A percentile compares a stretch with the other conserved stretches of the same genome.
phyloP scores from a whole-genome alignment of 2,329 filamentous ascomycete genomes.

The Aspergillus brasiliensis region DNA sequence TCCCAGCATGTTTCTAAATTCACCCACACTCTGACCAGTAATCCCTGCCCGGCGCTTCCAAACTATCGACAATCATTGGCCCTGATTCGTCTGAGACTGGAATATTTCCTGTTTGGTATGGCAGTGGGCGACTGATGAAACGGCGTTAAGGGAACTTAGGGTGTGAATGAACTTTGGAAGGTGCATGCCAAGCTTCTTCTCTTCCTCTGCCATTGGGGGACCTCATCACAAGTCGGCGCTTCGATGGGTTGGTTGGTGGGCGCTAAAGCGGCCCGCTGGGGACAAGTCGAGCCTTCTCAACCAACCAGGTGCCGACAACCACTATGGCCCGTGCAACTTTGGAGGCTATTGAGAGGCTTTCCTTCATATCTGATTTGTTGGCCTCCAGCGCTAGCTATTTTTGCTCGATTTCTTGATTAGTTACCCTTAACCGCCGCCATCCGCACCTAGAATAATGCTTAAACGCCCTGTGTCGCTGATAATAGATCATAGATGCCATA shows the following conservation, averaged over 20 bases:
- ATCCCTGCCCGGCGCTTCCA: background rate
- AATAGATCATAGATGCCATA: background rate
- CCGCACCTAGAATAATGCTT: background rate
- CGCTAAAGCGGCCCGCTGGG: background rate
- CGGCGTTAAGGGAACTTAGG: slow-evolving; percentile 1
- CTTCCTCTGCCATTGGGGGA: slow-evolving; percentile 7
- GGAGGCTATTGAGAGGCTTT: background rate
- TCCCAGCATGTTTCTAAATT: background rate
- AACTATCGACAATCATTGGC: slow-evolving; percentile 12
- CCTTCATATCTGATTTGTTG: background rate
- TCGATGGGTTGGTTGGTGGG: slow-evolving; percentile 10
- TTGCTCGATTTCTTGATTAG: slow-evolving; percentile 17
- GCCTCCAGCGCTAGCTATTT: background rate
- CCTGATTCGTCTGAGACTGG: background rate
- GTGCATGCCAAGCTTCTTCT: slow-evolving; percentile 29
- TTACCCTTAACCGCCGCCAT: slow-evolving; percentile 20
- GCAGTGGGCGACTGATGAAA: slow-evolving; percentile 20
- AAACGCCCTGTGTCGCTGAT: background rate
- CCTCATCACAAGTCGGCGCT: slow-evolving; percentile 13
- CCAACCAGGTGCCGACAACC: slow-evolving; percentile 12
- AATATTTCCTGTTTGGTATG: background rate
- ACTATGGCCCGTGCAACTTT: slow-evolving; percentile 6
- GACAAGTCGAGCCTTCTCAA: background rate
- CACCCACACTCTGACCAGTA: background rate
- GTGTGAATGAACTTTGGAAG: slow-evolving; percentile 11